phyloP scores from a whole-genome alignment of 495 filamentous ascomycete genomes.

The Annulohypoxylon nitens region DNA sequence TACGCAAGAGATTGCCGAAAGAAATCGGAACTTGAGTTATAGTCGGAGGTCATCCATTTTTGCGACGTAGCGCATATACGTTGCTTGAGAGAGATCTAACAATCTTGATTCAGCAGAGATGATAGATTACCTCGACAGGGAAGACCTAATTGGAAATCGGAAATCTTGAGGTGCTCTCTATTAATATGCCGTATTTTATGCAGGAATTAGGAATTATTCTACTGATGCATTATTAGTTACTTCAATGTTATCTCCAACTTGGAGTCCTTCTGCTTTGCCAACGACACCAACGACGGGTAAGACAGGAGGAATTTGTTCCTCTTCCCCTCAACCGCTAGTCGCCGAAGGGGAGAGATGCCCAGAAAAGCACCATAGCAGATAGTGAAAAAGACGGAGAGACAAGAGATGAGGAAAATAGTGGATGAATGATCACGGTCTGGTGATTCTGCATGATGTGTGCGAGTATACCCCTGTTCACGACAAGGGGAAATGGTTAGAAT shows the following conservation, averaged over 20 bases:
- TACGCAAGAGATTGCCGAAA: slow-evolving; percentile 40
- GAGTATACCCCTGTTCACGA: slow-evolving; percentile 39
- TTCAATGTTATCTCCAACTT: not conserved
- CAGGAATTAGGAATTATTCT: slow-evolving; percentile 6
- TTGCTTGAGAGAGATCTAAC: slow-evolving; percentile 16
- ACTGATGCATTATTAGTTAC: slow-evolving; percentile 9
- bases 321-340: not conserved
- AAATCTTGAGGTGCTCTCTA: not conserved
- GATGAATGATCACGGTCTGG: slow-evolving; percentile 42
- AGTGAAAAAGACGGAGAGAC: slow-evolving; percentile 21
- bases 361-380: not conserved
- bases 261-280: not conserved
- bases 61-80: slow-evolving; percentile 17
- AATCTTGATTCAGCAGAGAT: slow-evolving; percentile 5
- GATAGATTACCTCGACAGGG: slow-evolving; percentile 16
- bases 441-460: slow-evolving; percentile 45
- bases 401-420: slow-evolving; percentile 33
- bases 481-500: slow-evolving; percentile 29
- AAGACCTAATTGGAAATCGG: not conserved
- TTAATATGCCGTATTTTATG: slow-evolving; percentile 17
- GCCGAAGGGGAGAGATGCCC: slow-evolving; percentile 1
- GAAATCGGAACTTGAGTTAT: slow-evolving; percentile 27
- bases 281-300: not conserved
- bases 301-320: not conserved
- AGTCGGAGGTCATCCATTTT: slow-evolving; percentile 21